Evolutionary conservation across 2,329 filamentous ascomycete species (phyloP).

Genomic region (Ophiostoma sp.): DNA sequence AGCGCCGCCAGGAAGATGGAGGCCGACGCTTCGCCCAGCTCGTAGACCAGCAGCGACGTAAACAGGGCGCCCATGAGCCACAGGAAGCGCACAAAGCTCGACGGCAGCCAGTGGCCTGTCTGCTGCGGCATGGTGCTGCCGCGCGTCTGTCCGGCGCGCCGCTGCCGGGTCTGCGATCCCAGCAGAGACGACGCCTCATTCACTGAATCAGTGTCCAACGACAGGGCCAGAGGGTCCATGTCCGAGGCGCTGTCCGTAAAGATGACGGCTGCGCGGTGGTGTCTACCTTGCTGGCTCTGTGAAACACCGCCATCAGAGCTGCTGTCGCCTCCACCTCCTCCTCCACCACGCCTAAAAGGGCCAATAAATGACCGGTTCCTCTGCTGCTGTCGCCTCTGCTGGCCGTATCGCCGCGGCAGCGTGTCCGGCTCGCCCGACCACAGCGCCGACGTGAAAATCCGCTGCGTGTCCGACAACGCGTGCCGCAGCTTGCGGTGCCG

Average conservation of each 20-base stretch:
- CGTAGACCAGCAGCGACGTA: constrained; percentile 59
- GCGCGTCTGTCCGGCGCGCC: constrained; percentile 29
- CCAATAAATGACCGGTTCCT: neutral
- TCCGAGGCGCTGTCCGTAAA: neutral
- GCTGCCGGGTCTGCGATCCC: constrained; percentile 21
- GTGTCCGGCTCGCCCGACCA: constrained; percentile 56
- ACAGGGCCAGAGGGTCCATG: constrained; percentile 12
- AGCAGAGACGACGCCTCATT: constrained; percentile 30
- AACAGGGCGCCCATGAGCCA: constrained; percentile 63
- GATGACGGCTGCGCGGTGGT: neutral
- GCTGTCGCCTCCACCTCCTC: neutral
- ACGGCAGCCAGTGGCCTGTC: constrained; percentile 48
- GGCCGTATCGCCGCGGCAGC: constrained; percentile 33
- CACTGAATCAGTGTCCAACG: neutral
- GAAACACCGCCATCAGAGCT: neutral
- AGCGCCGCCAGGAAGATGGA: constrained; percentile 63
- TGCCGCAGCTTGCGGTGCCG: constrained; percentile 57
- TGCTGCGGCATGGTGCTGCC: constrained; percentile 22
- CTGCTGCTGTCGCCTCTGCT: constrained; percentile 15
- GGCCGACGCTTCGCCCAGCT: constrained; percentile 62
- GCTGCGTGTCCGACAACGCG: constrained; percentile 60
- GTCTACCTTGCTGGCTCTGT: neutral
- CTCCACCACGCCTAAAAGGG: neutral
- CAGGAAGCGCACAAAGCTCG: constrained; percentile 62
- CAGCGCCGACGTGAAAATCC: constrained; percentile 62